Evolutionary conservation across 75 land plant genomes (phyloP).

Genomic region (Pinus albicaulis): DNA sequence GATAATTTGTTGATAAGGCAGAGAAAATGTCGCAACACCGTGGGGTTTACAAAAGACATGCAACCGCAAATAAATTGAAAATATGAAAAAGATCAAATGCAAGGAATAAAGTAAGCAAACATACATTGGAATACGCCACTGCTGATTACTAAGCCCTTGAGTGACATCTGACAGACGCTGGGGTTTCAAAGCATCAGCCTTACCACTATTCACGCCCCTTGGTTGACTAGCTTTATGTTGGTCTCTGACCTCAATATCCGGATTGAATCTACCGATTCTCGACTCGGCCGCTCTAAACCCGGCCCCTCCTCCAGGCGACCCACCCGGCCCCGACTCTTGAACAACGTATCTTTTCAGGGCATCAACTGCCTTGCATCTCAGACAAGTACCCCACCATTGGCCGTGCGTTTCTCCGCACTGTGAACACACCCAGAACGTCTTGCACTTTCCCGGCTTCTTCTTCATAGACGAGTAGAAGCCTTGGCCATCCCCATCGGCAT

Average conservation of each 20-base stretch:
- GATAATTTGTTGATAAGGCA: too few relatives aligned
- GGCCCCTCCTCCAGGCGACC: constrained; percentile 21
- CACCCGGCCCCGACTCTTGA: constrained; percentile 6
- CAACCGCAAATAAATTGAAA: too few relatives aligned
- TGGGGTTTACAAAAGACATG: too few relatives aligned
- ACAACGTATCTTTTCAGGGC: constrained; percentile 35
- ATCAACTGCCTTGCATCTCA: constrained; percentile 28
- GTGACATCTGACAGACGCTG: constrained; percentile 59
- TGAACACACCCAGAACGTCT: constrained; percentile 38
- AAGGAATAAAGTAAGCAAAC: constrained; percentile 12
- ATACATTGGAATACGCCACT: constrained; percentile 78
- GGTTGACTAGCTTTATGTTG: background rate
- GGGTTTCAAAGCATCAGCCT: constrained; percentile 14
- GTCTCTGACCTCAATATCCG: background rate
- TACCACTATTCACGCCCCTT: constrained; percentile 15
- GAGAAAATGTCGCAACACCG: too few relatives aligned
- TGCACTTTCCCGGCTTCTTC: constrained; percentile 33
- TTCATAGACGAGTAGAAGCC: constrained; percentile 3
- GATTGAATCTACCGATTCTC: background rate
- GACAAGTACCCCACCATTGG: constrained; percentile 93
- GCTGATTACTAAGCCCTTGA: constrained; percentile 27
- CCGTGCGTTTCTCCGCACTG: constrained; percentile 57
- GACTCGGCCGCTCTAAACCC: constrained; percentile 30
- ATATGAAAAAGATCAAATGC: too few relatives aligned
- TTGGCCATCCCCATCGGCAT: background rate